Base-by-base conservation (phyloP, 192 early-diverging fungal species). In the Umbelopsis sp. region DNA sequence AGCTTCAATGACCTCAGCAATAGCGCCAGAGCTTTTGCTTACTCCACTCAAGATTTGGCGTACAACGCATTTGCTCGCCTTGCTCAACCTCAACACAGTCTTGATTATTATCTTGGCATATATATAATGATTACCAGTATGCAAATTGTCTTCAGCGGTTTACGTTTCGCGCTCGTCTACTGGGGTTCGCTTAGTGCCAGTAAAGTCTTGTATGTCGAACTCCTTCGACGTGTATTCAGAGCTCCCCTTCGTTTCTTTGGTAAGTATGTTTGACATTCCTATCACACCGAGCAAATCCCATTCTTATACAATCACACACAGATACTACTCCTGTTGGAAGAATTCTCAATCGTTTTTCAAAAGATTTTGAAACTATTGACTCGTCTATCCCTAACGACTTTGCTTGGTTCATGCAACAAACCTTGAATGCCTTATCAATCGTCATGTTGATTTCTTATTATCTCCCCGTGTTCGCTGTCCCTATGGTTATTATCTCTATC, bases 311-410 rank as follows among this genome's bases (percentile, higher is more conserved):
- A 20, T 29, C 29, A 62, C 17, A 62, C 17, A 34, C 3, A 62
- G 56, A 96, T 73, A 89, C 88, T 8, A 93, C 92, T 16, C 94
- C 96, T 7, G 80, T 93, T 22, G 94, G 95, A 29, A 89, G 92
- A 21, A 91, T 97, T 31, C 84, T 96, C 69, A 98, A 96, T 81
- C 83, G 97, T 20, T 96, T 95, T 74, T 89, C 92, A 10, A 91
- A 92, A 56, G 94, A 98, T 78, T 91, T 97, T 76, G 90, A 91
- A 65, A 85, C 89, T 0, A 77, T 97, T 49, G 95, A 97, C 69
- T 85, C 85, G 9, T 62, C 65, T 1, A 76, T 90, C 36, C 83
- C 88, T 38, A 81, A 84, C 22, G 78, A 80, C 52, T 74, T 91
- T 43, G 76, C 77, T 34, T 80, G 68, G 32, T 88, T 88, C 41